Evolutionary conservation across 2,329 filamentous ascomycete species (phyloP).

Genomic region (Cladorrhinum sp.): DNA sequence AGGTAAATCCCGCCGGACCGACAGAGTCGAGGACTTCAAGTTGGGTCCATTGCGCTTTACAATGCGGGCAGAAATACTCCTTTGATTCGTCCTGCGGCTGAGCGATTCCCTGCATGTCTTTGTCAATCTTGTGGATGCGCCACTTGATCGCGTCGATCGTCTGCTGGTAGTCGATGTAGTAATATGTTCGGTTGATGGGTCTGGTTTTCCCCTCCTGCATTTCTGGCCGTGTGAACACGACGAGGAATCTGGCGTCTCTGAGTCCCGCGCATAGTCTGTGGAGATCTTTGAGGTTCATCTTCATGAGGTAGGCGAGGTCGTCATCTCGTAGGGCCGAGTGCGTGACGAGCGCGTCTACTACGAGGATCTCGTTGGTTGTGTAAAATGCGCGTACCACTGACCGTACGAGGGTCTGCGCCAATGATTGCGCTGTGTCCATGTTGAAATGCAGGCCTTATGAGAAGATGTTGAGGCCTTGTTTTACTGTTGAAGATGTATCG

Average conservation of each 20-base stretch:
- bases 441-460: background rate
- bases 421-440: constrained; percentile 19
- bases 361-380: constrained; percentile 69
- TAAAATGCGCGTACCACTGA: constrained; percentile 74
- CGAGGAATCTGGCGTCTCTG: constrained; percentile 80
- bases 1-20: constrained; percentile 71
- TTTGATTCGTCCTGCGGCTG: constrained; percentile 82
- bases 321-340: constrained; percentile 79
- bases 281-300: constrained; percentile 86
- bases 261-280: constrained; percentile 85
- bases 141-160: constrained; percentile 97
- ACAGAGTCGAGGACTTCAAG: constrained; percentile 83
- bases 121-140: constrained; percentile 83
- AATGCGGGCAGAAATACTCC: constrained; percentile 81
- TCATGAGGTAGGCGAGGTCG: constrained; percentile 82
- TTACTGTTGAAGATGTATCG: background rate
- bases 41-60: constrained; percentile 81
- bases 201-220: constrained; percentile 76
- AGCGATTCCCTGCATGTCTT: constrained; percentile 80
- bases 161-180: constrained; percentile 92
- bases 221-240: constrained; percentile 75
- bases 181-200: constrained; percentile 85
- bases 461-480: no score
- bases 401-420: constrained; percentile 39
- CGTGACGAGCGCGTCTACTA: constrained; percentile 73